Percentiles rank a stretch among this genome's conserved stretches.
These are phyloP conservation scores for Trichosporon sp. DNA, from an alignment of 1,284 basidiomycete species.

Conservation along the genomic window DNA sequence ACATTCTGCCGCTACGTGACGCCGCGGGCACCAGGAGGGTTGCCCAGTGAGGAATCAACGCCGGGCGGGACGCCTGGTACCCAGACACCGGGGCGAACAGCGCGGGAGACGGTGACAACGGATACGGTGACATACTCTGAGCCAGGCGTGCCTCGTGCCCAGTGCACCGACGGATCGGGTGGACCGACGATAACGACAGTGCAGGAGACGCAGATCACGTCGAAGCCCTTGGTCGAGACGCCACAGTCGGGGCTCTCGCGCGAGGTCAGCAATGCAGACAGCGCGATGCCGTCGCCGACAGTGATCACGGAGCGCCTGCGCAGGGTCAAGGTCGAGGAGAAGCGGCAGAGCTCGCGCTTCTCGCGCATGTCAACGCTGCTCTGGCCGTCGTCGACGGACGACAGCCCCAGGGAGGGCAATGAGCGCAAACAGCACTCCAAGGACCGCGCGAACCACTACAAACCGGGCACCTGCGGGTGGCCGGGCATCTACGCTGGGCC, in stretches of 20 bases:
- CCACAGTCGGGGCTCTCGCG: background rate
- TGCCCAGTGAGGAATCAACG: background rate
- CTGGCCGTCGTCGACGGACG: background rate
- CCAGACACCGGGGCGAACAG: background rate
- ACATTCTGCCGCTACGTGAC: constrained; percentile 51
- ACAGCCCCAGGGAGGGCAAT: background rate
- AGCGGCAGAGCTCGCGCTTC: background rate
- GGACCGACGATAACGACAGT: background rate
- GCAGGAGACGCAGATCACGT: background rate
- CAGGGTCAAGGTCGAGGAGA: background rate
- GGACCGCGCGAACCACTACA: background rate
- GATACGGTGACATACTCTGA: background rate
- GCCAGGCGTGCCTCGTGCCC: background rate
- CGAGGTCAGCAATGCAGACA: background rate
- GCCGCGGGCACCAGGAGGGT: constrained; percentile 9
- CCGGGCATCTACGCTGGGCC: constrained; percentile 57
- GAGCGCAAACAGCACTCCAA: no score
- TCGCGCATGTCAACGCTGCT: background rate
- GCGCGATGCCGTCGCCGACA: background rate
- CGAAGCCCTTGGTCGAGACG: background rate
- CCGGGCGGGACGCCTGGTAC: background rate
- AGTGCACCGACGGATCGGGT: background rate
- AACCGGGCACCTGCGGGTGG: constrained; percentile 61
- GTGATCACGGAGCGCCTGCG: background rate
- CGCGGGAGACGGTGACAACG: background rate